These are phyloP conservation scores for Euphorbia peplus DNA, from an alignment of 345 rosid species.

Conservation along the genomic window DNA sequence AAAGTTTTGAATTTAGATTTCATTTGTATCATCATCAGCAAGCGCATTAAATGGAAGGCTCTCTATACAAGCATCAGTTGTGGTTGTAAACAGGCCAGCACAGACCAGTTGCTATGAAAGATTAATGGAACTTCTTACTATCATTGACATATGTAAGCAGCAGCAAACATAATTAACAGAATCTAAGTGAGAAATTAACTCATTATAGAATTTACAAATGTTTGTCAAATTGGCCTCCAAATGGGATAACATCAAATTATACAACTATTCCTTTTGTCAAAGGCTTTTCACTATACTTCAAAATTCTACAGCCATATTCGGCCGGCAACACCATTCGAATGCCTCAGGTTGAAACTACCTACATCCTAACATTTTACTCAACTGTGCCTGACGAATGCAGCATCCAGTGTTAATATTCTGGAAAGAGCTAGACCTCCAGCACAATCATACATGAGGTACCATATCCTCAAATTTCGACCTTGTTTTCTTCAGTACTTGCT, in stretches of 20 bases:
- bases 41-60: too few species aligned
- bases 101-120: too few species aligned
- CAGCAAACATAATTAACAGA: background rate
- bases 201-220: constrained; percentile 25
- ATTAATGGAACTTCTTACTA: background rate
- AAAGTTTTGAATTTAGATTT: too few species aligned
- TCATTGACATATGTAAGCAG: background rate
- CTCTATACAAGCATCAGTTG: too few species aligned
- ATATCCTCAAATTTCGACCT: too few species aligned
- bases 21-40: too few species aligned
- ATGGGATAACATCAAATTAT: constrained; percentile 1
- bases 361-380: background rate
- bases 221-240: constrained; percentile 12
- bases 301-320: background rate
- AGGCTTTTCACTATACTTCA: constrained; percentile 5
- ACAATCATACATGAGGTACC: background rate
- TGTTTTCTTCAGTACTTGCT: background rate
- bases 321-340: background rate
- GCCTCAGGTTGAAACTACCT: background rate
- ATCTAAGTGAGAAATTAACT: background rate
- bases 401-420: background rate
- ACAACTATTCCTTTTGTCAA: constrained; percentile 11
- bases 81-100: too few species aligned
- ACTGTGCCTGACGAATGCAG: background rate
- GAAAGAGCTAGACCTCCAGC: constrained; percentile 2